Conservation (phyloP, 1,139 yeast species). For the Lodderomyces theae region DNA sequence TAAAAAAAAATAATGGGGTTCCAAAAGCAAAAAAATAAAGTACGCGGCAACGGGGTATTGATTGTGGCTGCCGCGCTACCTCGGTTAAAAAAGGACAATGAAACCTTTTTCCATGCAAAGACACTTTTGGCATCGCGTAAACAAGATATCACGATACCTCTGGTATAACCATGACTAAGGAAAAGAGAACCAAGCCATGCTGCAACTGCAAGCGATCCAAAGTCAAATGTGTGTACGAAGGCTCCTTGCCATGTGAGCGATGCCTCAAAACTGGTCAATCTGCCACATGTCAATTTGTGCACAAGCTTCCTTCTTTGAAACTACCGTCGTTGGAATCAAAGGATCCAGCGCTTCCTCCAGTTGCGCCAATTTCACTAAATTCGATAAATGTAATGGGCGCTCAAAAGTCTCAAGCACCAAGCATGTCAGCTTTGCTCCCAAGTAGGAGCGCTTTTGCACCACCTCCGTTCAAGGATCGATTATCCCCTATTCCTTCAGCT, state of each 20-base stretch:
- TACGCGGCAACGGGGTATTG: too few species aligned
- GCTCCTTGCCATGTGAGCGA: constrained; percentile 54
- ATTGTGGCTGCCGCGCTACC: too few species aligned
- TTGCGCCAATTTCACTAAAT: constrained; percentile 2
- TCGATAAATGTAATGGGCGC: neutral
- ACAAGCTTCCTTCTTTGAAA: constrained; percentile 48
- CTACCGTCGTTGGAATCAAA: constrained; percentile 26
- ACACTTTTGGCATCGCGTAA: too few species aligned
- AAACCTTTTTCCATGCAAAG: too few species aligned
- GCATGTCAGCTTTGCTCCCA: neutral
- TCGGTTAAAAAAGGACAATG: too few species aligned
- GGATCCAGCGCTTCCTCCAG: constrained; percentile 1
- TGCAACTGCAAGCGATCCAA: constrained; percentile 61
- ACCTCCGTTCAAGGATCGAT: neutral
- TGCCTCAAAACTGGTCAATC: constrained; percentile 51
- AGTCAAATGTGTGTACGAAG: constrained; percentile 55
- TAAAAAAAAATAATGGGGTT: too few species aligned
- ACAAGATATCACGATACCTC: too few species aligned
- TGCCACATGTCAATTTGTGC: constrained; percentile 52
- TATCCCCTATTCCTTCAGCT: neutral
- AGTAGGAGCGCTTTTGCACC: neutral
- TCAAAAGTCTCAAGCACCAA: neutral
- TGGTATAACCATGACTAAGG: constrained; percentile 40
- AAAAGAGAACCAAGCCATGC: constrained; percentile 59
- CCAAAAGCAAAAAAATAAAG: constrained; percentile 1